These are phyloP conservation scores for Boletus rubroflammeus DNA, from an alignment of 768 basidiomycete species.

Conservation along the genomic window DNA sequence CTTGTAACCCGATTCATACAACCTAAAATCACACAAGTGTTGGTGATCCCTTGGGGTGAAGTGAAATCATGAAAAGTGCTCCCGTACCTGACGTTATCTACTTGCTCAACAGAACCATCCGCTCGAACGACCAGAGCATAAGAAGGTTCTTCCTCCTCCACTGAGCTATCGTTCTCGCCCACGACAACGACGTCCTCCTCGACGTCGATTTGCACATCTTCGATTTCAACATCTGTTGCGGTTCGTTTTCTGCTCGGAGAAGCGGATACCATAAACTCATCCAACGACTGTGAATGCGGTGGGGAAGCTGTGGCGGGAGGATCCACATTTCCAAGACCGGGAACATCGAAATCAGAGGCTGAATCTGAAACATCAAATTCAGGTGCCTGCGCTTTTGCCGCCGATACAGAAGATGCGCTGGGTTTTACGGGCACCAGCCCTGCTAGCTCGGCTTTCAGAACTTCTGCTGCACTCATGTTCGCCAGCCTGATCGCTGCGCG, in stretches of 20 bases:
- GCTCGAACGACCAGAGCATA: slow-evolving; percentile 74
- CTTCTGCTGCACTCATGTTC: slow-evolving; percentile 94
- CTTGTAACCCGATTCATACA: slow-evolving; percentile 95
- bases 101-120: slow-evolving; percentile 93
- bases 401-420: slow-evolving; percentile 25
- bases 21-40: slow-evolving; percentile 40
- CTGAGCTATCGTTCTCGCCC: slow-evolving; percentile 41
- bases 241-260: slow-evolving; percentile 44
- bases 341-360: slow-evolving; percentile 34
- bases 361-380: slow-evolving; percentile 26
- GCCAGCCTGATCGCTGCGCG: slow-evolving; percentile 90
- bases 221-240: slow-evolving; percentile 40
- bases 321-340: slow-evolving; percentile 31
- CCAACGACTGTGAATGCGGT: slow-evolving; percentile 10
- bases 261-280: slow-evolving; percentile 16
- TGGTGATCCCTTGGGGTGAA: neutral
- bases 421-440: slow-evolving; percentile 44
- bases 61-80: neutral
- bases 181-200: slow-evolving; percentile 24
- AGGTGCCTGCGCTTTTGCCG: slow-evolving; percentile 33
- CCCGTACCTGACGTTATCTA: slow-evolving; percentile 86
- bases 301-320: slow-evolving; percentile 16
- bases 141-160: slow-evolving; percentile 47
- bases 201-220: slow-evolving; percentile 33
- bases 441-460: slow-evolving; percentile 85